Conservation (phyloP, 176 grass and related monocot species). For the Zea mays region Zm-B73-REFERENCE-NAM-5.0 NC_050102.1:2594001-2594500, state of each 20-base stretch:
- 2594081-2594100: too few relatives aligned
- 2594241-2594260: neutral
- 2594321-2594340: conserved; percentile 10
- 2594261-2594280: conserved; percentile 33
- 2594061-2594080: too few relatives aligned
- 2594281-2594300: too few relatives aligned
- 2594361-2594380: neutral
- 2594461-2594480: neutral
- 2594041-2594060: too few relatives aligned
- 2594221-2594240: neutral
- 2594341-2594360: neutral
- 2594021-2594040: too few relatives aligned
- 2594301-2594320: conserved; percentile 13
- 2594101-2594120: too few relatives aligned
- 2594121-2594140: too few relatives aligned
- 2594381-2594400: neutral
- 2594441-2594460: neutral
- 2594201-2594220: neutral
- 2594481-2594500: neutral
- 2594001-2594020: too few relatives aligned
- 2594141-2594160: too few relatives aligned
- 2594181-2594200: neutral
- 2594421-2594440: neutral
- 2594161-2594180: neutral
- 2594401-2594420: neutral